Evolutionary conservation across 257 asterid species (phyloP), one percentile per base, ranked within the genome.

Genomic region (Eustoma russellianum): DNA sequence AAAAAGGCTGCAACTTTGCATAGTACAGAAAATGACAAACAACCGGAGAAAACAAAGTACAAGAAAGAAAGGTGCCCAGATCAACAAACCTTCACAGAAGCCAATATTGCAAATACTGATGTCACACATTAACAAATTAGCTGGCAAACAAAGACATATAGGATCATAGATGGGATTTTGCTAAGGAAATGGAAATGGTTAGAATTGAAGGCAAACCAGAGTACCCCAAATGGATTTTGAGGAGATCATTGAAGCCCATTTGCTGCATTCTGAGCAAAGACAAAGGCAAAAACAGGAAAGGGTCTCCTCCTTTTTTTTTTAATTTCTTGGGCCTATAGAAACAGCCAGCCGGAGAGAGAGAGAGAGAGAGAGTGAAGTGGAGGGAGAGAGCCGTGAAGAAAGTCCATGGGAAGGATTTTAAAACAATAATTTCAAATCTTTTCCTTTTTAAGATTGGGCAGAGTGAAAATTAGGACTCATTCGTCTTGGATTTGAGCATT

Each of bases 351-450:
- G 54, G 75, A 35, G 49, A 17, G 65, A 64, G 74, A n/a, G n/a
- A n/a, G n/a, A n/a, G n/a, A n/a, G n/a, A 58, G 56, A 66, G 74
- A 55, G 61, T 41, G 57, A 45, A 75, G 57, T 65, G 83, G 87
- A 72, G 83, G 83, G 87, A 79, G 94, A 74, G 6, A 48, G 58
- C 63, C 54, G 77, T 43, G 77, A 74, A 64, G 74, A 82, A 10
- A 11, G 12, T 38, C 79, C 88, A 81, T 92, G 83, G 72, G 94
- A 67, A 72, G 44, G 70, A 70, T 79, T n/a, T n/a, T 54, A 33
- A 12, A 67, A 61, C 73, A 77, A 57, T 50, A 62, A 59, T 64
- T 70, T 63, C 61, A 55, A 18, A 17, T 63, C 56, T 49, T 55
- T 60, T 38, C 56, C 12, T 46, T 17, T 24, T 24, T 24, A 24